Base-by-base conservation (phyloP, 164 flowering plant species). In the Magnolia kwangsiensis region DNA sequence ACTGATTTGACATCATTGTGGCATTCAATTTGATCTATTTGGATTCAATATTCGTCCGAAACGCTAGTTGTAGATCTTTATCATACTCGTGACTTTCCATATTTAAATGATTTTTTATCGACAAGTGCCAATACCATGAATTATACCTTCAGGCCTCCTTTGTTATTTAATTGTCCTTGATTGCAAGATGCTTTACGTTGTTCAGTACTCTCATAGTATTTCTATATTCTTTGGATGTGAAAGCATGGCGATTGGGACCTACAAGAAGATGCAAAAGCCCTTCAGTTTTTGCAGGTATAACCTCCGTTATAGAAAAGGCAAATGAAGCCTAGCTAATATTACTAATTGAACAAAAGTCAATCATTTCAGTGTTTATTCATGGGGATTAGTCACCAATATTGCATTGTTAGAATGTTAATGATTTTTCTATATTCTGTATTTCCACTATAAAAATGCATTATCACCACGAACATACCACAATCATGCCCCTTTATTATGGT, bases 181-280 rank as follows among this genome's bases (percentile, higher is more conserved):
- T 70, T n/a, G 23, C 24, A 9, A 50, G 72, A 50, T 70, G 72
- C 58, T 70, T 19, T 70, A 19, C 7, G 49, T 55, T 55, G 58
- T 70, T 50, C 58, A 70, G 24, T 9, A 31, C 49, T 29, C 49
- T 68, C 31, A 14, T 68, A 11, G 2, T 66, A 7, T 5, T 18
- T 29, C 31, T 19, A 19, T 49, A 70, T 45, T 49, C 2, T 49
- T 74, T 78, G 79, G 84, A 27, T 59, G 21, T 23, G 50, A 10
- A 80, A 91, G 94, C 96, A 90, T 84, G 90, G 86, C 51, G 79
- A 85, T 75, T 94, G 96, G 96, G 78, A 87, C 80, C 82, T 90
- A 1, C 83, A 86, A 77, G 92, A 90, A 78, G 98, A 94, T 82
- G 55, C 82, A 9, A 90, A 84, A 75, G 98, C 96, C 20, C 92